phyloP scores from a whole-genome alignment of 306 rosid genomes.

The Citrullus amarus region DNA sequence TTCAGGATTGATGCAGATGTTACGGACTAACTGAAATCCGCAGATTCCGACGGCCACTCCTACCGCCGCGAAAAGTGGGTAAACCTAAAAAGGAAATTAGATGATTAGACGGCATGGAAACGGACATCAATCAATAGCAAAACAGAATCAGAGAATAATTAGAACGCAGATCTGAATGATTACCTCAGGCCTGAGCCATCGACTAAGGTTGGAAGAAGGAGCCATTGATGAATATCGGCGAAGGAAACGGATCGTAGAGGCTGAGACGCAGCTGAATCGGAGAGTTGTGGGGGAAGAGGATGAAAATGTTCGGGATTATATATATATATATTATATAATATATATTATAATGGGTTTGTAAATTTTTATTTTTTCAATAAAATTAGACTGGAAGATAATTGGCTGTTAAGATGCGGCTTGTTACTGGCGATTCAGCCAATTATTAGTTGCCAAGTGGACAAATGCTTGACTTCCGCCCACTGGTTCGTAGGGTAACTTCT shows the following conservation, averaged over 20 bases:
- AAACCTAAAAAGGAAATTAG: constrained; percentile 40
- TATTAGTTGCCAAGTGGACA: not conserved
- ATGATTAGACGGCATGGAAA: not conserved
- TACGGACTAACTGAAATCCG: constrained; percentile 56
- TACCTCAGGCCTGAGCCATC: constrained; percentile 86
- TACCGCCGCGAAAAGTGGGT: constrained; percentile 73
- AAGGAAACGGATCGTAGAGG: not conserved
- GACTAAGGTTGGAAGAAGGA: constrained; percentile 22
- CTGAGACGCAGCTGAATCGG: not conserved
- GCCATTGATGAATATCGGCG: constrained; percentile 20
- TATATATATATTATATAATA: not conserved
- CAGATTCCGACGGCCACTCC: constrained; percentile 89
- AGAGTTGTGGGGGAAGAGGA: not conserved
- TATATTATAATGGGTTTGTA: too few species aligned
- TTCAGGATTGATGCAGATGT: constrained; percentile 82
- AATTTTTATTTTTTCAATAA: too few species aligned
- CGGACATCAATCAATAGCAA: not conserved
- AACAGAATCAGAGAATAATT: not conserved
- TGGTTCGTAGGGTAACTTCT: not conserved
- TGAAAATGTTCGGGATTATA: not conserved
- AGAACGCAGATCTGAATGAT: constrained; percentile 12
- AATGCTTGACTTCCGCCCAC: not conserved
- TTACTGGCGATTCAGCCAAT: not conserved
- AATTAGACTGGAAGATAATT: not conserved
- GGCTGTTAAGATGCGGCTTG: not conserved